Conservation (phyloP, 208 protist genomes). For the Herpetomonas tarakana region DNA sequence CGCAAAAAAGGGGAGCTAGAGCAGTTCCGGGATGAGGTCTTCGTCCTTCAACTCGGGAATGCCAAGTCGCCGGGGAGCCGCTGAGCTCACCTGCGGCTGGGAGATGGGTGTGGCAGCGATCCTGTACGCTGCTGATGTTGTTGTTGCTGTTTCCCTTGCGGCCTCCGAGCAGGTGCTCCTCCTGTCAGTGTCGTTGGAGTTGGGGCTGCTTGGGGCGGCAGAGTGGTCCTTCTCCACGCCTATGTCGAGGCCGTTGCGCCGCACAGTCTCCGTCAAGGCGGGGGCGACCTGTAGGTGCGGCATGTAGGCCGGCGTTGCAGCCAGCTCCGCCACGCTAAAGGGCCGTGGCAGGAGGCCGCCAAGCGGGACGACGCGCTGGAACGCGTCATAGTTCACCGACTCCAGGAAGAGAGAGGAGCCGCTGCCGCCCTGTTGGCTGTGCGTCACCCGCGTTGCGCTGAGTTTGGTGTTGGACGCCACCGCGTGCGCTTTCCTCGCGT, state of each 20-base stretch:
- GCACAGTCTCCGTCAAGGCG: constrained; percentile 15
- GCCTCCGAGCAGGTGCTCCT: too few species aligned
- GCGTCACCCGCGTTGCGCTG: constrained; percentile 12
- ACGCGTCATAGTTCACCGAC: constrained; percentile 72
- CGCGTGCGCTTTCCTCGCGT: constrained; percentile 10
- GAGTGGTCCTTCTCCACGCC: too few species aligned
- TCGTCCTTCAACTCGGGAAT: constrained; percentile 57
- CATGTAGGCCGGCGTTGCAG: constrained; percentile 46
- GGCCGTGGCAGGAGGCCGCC: constrained; percentile 63
- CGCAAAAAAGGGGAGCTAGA: too few species aligned
- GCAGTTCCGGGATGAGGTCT: constrained; percentile 49
- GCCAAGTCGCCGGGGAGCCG: constrained; percentile 9
- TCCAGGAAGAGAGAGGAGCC: constrained; percentile 48
- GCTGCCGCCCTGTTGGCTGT: constrained; percentile 9
- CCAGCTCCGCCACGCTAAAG: constrained; percentile 32
- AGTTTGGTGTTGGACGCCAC: constrained; percentile 7
- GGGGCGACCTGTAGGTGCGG: constrained; percentile 53
- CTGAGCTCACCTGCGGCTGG: not conserved
- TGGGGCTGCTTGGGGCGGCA: too few species aligned
- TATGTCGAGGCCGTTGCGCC: too few species aligned
- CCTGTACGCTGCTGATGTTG: too few species aligned
- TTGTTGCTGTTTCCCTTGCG: too few species aligned
- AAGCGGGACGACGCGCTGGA: constrained; percentile 51
- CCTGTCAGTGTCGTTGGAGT: too few species aligned
- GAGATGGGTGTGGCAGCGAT: too few species aligned